A percentile compares a stretch with the other conserved stretches of the same genome.
Conservation (phyloP, 2,329 filamentous ascomycete genomes). For the Biscogniauxia sp. region DNA sequence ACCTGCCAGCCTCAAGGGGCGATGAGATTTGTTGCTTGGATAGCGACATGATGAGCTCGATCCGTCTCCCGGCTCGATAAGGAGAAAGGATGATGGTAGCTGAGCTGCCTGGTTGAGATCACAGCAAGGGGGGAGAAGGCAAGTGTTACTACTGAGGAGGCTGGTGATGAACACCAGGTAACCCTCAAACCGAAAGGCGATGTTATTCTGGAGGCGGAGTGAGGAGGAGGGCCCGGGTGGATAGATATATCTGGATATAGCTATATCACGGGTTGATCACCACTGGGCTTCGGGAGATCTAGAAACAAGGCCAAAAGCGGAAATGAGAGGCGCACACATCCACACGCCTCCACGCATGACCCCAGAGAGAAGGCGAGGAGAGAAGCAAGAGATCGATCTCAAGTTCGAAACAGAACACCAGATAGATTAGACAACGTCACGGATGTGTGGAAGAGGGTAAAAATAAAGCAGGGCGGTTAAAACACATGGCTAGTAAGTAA, state of each 20-base stretch:
- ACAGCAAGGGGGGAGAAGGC: neutral
- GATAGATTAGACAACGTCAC: neutral
- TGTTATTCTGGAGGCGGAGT: constrained; percentile 3
- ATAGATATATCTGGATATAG: constrained; percentile 20
- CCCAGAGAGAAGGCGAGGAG: neutral
- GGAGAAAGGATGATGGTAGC: neutral
- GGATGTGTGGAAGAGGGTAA: constrained; percentile 6
- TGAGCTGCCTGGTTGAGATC: neutral
- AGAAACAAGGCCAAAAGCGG: constrained; percentile 23
- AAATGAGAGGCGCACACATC: constrained; percentile 7
- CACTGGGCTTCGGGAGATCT: constrained; percentile 7
- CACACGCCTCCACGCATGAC: constrained; percentile 5
- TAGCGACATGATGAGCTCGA: constrained; percentile 30
- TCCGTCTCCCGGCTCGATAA: constrained; percentile 2
- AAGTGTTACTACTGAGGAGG: neutral
- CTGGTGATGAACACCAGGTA: neutral
- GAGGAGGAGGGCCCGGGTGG: constrained; percentile 5
- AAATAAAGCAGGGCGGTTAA: constrained; percentile 21
- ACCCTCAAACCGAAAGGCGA: neutral
- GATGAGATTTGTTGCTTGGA: constrained; percentile 60
- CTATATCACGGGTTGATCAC: neutral
- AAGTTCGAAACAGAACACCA: neutral
- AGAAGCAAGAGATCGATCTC: constrained; percentile 6
- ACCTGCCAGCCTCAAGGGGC: constrained; percentile 61
- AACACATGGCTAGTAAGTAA: neutral